Base-by-base conservation (phyloP, 2,329 filamentous ascomycete species). In the Chrysoporthe puriensis region DNA sequence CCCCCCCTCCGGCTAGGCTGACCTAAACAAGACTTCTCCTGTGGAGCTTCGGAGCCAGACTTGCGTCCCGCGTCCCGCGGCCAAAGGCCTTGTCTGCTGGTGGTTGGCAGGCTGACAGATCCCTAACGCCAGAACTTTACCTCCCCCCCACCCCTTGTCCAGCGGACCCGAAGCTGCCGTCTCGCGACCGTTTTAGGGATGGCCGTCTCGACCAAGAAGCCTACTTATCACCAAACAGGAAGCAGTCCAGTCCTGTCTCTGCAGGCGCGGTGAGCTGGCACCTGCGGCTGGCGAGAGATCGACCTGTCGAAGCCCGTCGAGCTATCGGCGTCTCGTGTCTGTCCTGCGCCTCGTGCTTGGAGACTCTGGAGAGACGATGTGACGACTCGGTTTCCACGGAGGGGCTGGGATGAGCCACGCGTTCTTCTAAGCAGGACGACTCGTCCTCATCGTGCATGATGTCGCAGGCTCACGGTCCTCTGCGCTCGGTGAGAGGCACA, bases 241-340 rank as follows among this genome's bases (percentile, higher is more conserved):
- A 62, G 13, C 11, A 26, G 32, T 52, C 44, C 46, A 26, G 13
- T 62, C 44, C 46, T 62, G 43, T 40, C 40, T 36, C 60, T 40
- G 60, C 60, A 62, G 60, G 60, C 46, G 34, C 32, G 46, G 46
- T 62, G 60, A 50, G 60, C 44, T 62, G 60, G 60, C 60, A 62
- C n/a, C 44, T 52, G 60, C n/a, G 32, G 16, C 32, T 50, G 60
- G 32, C 44, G 52, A 42, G 32, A 48, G 44, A 62, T 62, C 60
- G 60, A 62, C 46, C 34, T 7, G 21, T 54, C 13, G 50, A 34
- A 34, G 32, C 21, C 50, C 50, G 11, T 54, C 21, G 50, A 54
- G 50, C 50, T 54, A 32, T 54, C 50, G 50, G 11, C 32, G 50
- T 40, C 56, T 36, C 9, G 21, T 58, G 16, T 16, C 40, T 18